A percentile compares a stretch with the other conserved stretches of the same genome.
Evolutionary conservation across 2,329 filamentous ascomycete species (phyloP).

Genomic region (Cladosporium sp.): DNA sequence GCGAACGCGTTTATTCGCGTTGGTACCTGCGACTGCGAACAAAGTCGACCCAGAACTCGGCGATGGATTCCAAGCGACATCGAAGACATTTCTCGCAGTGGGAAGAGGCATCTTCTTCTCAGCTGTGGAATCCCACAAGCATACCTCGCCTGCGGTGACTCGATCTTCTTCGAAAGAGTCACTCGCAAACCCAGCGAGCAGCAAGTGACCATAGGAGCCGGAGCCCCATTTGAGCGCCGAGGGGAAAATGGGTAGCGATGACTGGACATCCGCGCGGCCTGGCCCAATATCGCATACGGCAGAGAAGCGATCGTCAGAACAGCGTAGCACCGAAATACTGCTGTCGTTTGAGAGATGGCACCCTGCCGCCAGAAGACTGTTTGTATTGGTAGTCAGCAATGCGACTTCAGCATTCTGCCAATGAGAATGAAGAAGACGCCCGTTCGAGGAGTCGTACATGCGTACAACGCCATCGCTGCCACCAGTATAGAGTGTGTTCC

Average conservation of each 20-base stretch:
- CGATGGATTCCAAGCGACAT: constrained; percentile 51
- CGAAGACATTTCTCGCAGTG: constrained; percentile 51
- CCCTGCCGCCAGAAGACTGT: constrained; percentile 44
- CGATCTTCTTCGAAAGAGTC: constrained; percentile 31
- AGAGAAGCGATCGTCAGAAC: neutral
- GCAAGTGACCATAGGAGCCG: constrained; percentile 33
- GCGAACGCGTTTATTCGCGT: constrained; percentile 31
- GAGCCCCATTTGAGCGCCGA: constrained; percentile 46
- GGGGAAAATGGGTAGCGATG: constrained; percentile 31
- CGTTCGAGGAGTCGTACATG: constrained; percentile 26
- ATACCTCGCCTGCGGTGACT: constrained; percentile 45
- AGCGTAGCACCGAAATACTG: constrained; percentile 20
- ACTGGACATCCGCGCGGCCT: constrained; percentile 18
- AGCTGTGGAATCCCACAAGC: constrained; percentile 47
- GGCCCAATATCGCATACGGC: constrained; percentile 1
- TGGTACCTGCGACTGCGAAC: constrained; percentile 50
- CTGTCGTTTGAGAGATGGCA: constrained; percentile 22
- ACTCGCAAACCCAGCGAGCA: constrained; percentile 50
- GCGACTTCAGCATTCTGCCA: constrained; percentile 31
- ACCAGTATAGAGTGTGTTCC: constrained; percentile 31
- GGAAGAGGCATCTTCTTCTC: constrained; percentile 36
- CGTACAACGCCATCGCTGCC: constrained; percentile 49
- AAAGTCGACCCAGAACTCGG: constrained; percentile 30
- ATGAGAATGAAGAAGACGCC: neutral
- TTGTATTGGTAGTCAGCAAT: constrained; percentile 42